These are phyloP conservation scores for Bipolaris cookei DNA, from an alignment of 2,329 filamentous ascomycete species.

Conservation along the genomic window DNA sequence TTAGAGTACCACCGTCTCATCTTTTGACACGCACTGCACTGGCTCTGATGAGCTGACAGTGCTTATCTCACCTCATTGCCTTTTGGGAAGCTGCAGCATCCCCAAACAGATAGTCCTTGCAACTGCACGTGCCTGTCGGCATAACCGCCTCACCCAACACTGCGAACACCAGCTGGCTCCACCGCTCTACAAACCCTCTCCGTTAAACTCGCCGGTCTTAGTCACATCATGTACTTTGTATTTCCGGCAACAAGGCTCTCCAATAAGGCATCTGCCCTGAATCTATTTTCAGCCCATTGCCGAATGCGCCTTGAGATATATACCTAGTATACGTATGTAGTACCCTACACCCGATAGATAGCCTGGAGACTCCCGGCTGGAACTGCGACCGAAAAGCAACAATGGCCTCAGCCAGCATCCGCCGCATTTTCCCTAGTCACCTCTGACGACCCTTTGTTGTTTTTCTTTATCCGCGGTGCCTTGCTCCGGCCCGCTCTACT, in stretches of 20 bases:
- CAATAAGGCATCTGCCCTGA: no score
- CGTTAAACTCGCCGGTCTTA: not conserved
- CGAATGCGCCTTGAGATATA: no score
- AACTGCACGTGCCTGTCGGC: not conserved
- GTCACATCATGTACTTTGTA: not conserved
- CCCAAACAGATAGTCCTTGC: not conserved
- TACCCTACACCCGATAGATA: no score
- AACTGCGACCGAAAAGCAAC: no score
- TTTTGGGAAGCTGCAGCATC: not conserved
- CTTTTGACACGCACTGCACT: not conserved
- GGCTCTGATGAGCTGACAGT: conserved; percentile 2
- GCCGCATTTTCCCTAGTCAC: not conserved
- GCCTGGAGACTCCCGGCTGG: no score
- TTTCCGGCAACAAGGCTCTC: not conserved
- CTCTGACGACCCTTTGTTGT: no score
- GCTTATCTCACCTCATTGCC: not conserved
- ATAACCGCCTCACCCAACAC: not conserved
- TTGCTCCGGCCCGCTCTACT: no score
- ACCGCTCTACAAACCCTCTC: not conserved
- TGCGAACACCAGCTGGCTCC: not conserved
- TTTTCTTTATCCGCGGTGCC: no score
- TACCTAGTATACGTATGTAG: no score
- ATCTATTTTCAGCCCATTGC: no score
- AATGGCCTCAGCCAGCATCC: no score
- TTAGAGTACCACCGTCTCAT: conserved; percentile 1